Percentiles rank a stretch among this genome's conserved stretches.
Evolutionary conservation across 768 basidiomycete genomes (phyloP).

Genomic region (Pulveroboletus sp.): DNA sequence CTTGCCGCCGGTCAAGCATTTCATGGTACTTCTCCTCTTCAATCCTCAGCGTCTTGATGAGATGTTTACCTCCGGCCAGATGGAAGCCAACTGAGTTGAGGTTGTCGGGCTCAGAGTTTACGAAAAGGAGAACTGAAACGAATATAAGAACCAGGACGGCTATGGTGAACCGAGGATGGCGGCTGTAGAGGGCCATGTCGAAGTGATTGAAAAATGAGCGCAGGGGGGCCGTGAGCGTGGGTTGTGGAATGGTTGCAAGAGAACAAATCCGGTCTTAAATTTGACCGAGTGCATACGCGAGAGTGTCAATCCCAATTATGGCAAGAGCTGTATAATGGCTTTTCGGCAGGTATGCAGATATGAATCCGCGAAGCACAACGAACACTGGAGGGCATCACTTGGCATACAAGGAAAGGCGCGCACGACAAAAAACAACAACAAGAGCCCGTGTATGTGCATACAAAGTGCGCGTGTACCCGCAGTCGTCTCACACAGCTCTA

Average conservation of each 20-base stretch:
- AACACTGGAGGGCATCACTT: too few relatives aligned
- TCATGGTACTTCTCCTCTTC: constrained; percentile 37
- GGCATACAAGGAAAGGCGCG: too few relatives aligned
- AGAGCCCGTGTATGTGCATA: too few relatives aligned
- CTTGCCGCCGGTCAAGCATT: constrained; percentile 37
- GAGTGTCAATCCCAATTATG: neutral
- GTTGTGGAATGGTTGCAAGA: neutral
- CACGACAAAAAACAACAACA: too few relatives aligned
- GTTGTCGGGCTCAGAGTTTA: constrained; percentile 15
- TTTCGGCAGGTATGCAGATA: neutral
- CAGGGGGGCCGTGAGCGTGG: constrained; percentile 10
- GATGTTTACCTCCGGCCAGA: neutral
- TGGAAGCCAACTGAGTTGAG: constrained; percentile 4
- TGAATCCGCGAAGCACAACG: too few relatives aligned
- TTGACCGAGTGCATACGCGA: neutral
- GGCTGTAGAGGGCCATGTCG: constrained; percentile 25
- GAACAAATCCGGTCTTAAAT: neutral
- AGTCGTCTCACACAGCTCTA: too few relatives aligned
- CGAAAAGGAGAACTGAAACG: constrained; percentile 25
- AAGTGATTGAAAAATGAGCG: constrained; percentile 3
- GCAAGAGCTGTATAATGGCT: neutral
- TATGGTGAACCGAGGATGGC: constrained; percentile 30
- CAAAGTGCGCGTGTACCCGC: too few relatives aligned
- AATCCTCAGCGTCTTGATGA: constrained; percentile 10
- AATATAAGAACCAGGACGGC: constrained; percentile 24